These are phyloP conservation scores for Moelleriella libera DNA, from an alignment of 2,329 filamentous ascomycete genomes.

Conservation along the genomic window DNA sequence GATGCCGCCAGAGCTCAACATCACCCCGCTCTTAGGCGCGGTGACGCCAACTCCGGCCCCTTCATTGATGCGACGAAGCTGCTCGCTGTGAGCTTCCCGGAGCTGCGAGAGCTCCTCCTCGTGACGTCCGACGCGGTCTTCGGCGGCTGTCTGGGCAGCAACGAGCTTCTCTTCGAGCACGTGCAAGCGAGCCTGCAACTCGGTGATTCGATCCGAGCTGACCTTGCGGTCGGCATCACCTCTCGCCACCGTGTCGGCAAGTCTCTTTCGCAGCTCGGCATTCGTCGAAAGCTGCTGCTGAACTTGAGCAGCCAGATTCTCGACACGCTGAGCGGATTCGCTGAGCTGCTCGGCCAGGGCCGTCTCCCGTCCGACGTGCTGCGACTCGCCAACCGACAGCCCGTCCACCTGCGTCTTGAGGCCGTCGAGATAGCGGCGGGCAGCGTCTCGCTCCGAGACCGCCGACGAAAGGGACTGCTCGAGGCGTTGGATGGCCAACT, in stretches of 20 bases:
- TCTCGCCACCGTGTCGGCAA: conserved; percentile 65
- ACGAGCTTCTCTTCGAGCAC: conserved; percentile 73
- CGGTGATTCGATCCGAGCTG: conserved; percentile 70
- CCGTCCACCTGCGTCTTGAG: conserved; percentile 48
- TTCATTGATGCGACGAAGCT: conserved; percentile 61
- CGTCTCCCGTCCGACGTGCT: conserved; percentile 44
- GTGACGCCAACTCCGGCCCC: conserved; percentile 15
- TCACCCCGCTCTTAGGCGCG: conserved; percentile 15
- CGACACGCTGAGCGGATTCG: conserved; percentile 61
- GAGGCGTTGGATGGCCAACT: conserved; percentile 48
- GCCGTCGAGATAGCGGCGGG: conserved; percentile 47
- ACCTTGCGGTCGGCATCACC: conserved; percentile 73
- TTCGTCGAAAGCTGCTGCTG: conserved; percentile 71
- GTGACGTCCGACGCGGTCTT: conserved; percentile 69
- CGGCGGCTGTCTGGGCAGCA: conserved; percentile 69
- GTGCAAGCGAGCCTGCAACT: conserved; percentile 69
- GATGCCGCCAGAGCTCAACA: conserved; percentile 19
- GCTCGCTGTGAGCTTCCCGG: conserved; percentile 61
- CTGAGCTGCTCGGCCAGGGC: conserved; percentile 56
- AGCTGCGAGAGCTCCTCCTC: conserved; percentile 72
- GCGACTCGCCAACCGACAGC: conserved; percentile 40
- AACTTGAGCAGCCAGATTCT: conserved; percentile 67
- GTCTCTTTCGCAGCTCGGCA: conserved; percentile 56
- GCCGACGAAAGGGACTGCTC: conserved; percentile 56
- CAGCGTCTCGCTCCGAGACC: conserved; percentile 59